Conservation (phyloP, 148 eudicot species). For the Rheum nobile region DNA sequence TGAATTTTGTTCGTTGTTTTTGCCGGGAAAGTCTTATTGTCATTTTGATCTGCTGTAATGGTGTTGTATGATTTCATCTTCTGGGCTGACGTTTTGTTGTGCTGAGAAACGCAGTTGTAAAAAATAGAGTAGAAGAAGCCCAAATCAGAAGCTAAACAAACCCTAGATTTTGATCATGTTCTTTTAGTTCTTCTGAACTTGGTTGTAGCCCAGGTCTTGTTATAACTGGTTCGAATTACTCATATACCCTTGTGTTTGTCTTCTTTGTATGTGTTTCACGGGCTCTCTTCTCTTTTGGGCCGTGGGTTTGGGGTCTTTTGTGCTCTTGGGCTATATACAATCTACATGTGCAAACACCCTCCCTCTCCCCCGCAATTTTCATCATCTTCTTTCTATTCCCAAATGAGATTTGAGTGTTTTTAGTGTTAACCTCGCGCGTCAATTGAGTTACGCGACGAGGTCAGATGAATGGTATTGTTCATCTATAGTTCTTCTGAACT, state of each 20-base stretch:
- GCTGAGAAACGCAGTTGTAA: neutral
- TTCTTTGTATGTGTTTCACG: neutral
- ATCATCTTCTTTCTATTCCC: neutral
- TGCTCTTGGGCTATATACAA: neutral
- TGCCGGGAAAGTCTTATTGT: neutral
- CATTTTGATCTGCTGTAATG: neutral
- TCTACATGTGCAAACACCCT: neutral
- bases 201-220: neutral
- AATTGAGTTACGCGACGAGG: neutral
- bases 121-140: neutral
- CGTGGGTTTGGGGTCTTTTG: neutral
- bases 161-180: neutral
- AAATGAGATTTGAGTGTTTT: neutral
- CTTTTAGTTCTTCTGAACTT: no score
- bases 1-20: neutral
- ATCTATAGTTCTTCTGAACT: neutral
- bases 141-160: neutral
- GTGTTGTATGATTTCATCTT: neutral
- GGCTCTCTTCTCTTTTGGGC: constrained; percentile 3
- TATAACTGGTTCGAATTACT: neutral
- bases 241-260: neutral
- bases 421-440: neutral
- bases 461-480: neutral
- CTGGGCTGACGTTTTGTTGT: constrained; percentile 1
- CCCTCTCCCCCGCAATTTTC: neutral